Conservation (phyloP, 345 rosid species). For the Eucalyptus globulus region DNA sequence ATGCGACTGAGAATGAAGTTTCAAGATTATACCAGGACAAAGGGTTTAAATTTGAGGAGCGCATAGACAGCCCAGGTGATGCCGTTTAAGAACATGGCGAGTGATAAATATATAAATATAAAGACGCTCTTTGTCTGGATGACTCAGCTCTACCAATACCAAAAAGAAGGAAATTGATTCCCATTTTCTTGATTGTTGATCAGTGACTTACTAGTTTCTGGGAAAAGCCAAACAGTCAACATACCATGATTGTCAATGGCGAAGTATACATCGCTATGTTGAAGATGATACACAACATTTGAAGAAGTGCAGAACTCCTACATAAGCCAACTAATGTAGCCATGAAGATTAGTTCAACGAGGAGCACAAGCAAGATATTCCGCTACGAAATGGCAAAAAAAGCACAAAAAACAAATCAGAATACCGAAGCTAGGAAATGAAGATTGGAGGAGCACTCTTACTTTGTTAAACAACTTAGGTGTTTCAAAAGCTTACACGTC, state of each 20-base stretch:
- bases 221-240: not conserved
- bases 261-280: conserved; percentile 45
- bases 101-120: conserved; percentile 29
- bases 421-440: not conserved
- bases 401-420: not conserved
- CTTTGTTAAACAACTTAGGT: not conserved
- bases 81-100: conserved; percentile 43
- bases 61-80: conserved; percentile 44
- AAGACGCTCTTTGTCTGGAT: conserved; percentile 68
- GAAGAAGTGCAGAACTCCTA: conserved; percentile 29
- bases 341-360: conserved; percentile 33
- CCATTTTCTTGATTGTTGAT: not conserved
- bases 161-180: not conserved
- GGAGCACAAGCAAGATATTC: conserved; percentile 3
- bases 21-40: conserved; percentile 22
- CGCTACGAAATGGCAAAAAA: not conserved
- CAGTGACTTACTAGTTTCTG: not conserved
- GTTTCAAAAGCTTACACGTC: conserved; percentile 12
- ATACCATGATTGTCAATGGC: conserved; percentile 61
- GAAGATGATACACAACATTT: conserved; percentile 17
- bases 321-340: conserved; percentile 12
- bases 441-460: not conserved
- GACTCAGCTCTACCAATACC: conserved; percentile 5
- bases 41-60: conserved; percentile 37
- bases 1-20: not conserved